Evolutionary conservation across 2,329 filamentous ascomycete genomes (phyloP), one percentile per base, ranked within the genome.

Genomic region (Fusarium hostae): DNA sequence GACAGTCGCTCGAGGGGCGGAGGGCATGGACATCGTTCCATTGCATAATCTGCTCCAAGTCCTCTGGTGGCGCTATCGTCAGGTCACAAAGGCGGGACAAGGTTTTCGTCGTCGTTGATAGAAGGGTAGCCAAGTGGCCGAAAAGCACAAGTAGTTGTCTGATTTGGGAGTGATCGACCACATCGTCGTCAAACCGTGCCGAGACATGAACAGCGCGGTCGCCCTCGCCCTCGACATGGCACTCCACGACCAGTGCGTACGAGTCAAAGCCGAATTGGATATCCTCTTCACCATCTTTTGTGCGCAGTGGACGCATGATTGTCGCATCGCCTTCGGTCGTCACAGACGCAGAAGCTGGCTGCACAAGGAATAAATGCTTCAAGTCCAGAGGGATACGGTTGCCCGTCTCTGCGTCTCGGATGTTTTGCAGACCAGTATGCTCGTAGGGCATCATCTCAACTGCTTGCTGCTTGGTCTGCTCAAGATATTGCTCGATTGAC

Each of bases 401-500:
- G 24, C 54, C 54, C 18, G 54, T 57, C 32, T 47, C 41, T 57
- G 54, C 54, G 41, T 57, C 54, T 57, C 41, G 54, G 54, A 57
- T 57, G 41, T 57, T 57, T 57, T 57, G 54, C 54, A 57, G 41
- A 57, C 54, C 54, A 57, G 32, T 57, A 57, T 57, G 54, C 41
- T 57, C 54, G 41, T 57, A 57, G 41, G 52, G 52, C 39, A 56
- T 56, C 52, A 56, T 56, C 52, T 56, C 20, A 35, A 56, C 39
- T 56, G 52, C 52, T 56, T 56, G 52, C 52, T 56, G 39, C 52
- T 56, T 56, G 28, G 52, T 20, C 39, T 56, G 52, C 39, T 56
- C 52, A 44, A 56, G 39, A 56, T 56, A 56, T 43, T 56, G 52
- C 30, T 56, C 52, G 40, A 56, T 44, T 56, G 52, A 44, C 52